Evolutionary conservation across 179 eudicot species (phyloP).

Genomic region (Silene noctiflora): DNA sequence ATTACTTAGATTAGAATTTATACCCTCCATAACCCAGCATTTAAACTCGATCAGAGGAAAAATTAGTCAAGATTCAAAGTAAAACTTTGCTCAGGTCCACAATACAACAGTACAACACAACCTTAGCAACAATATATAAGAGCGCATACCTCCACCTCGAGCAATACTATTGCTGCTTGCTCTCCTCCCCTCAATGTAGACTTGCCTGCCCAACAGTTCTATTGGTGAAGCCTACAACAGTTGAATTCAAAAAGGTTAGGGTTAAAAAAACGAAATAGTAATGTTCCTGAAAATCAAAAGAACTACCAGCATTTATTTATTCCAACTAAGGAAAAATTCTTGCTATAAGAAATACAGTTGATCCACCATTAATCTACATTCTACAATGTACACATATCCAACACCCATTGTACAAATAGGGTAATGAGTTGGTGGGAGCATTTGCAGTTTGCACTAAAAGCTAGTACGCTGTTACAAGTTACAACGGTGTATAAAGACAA

Average conservation of each 20-base stretch:
- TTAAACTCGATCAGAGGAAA: neutral
- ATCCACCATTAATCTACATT: neutral
- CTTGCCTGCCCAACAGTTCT: constrained; percentile 72
- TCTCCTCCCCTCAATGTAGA: constrained; percentile 79
- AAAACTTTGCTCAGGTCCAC: neutral
- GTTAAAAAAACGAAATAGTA: neutral
- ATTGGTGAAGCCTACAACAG: constrained; percentile 76
- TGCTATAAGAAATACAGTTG: neutral
- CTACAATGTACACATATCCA: neutral
- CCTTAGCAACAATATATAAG: neutral
- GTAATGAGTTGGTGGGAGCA: neutral
- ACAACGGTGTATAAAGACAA: neutral
- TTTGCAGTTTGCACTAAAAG: too few relatives aligned
- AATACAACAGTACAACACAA: neutral
- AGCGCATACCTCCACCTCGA: constrained; percentile 81
- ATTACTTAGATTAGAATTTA: neutral
- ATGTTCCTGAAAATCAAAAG: neutral
- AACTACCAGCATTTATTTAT: neutral
- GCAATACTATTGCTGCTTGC: constrained; percentile 46
- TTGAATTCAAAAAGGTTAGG: constrained; percentile 6
- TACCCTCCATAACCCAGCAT: neutral
- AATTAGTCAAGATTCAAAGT: constrained; percentile 10
- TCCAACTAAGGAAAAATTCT: neutral
- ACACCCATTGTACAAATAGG: neutral
- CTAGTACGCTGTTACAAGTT: neutral